Evolutionary conservation across 345 rosid genomes (phyloP).

Genomic region (Psidium guajava): DNA sequence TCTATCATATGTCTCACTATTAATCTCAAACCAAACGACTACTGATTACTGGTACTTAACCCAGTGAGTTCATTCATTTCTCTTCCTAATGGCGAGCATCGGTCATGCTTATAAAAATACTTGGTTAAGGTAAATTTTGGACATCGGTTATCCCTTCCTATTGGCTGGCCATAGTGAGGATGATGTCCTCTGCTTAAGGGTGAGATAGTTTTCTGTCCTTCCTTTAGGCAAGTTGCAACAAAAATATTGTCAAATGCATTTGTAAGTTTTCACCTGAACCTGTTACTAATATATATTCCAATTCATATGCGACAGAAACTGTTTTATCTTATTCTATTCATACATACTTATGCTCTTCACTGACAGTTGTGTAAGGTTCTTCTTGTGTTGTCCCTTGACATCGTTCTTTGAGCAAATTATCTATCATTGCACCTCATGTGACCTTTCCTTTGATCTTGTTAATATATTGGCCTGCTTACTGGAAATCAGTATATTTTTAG

Average conservation of each 20-base stretch:
- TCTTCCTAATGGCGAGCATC: not conserved
- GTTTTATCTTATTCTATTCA: not conserved
- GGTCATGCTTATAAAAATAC: not conserved
- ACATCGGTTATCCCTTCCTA: not conserved
- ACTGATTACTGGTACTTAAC: not conserved
- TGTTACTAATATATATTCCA: not conserved
- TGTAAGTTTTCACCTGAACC: not conserved
- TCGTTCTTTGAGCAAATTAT: not conserved
- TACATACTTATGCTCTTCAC: not conserved
- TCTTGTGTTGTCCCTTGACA: not conserved
- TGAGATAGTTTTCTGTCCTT: not conserved
- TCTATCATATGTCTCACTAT: not conserved
- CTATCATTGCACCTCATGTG: not conserved
- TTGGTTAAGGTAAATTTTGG: not conserved
- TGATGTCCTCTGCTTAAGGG: not conserved
- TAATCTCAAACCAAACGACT: not conserved
- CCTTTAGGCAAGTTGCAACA: not conserved
- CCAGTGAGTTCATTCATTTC: not conserved
- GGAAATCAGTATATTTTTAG: slow-evolving; percentile 34
- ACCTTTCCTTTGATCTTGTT: slow-evolving; percentile 2
- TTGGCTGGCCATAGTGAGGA: not conserved
- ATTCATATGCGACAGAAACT: not conserved
- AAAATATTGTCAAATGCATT: not conserved
- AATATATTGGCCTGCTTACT: slow-evolving; percentile 19
- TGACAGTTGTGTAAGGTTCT: not conserved